Evolutionary conservation across 768 basidiomycete species (phyloP).

Genomic region (Leccinum uliginosum): DNA sequence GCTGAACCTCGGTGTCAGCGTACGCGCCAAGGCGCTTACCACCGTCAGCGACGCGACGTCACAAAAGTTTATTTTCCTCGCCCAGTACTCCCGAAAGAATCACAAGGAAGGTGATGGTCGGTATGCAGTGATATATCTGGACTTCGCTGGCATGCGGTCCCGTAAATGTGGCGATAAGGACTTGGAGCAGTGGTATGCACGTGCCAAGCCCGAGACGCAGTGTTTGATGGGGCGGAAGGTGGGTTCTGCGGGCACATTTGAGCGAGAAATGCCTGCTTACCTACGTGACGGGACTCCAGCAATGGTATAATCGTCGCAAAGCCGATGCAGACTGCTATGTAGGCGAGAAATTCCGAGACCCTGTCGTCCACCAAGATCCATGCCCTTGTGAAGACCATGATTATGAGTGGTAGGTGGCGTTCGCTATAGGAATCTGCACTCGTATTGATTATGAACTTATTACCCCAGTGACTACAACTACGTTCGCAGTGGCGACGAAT

Average conservation of each 20-base stretch:
- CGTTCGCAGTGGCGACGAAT: slow-evolving; percentile 66
- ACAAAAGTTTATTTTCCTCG: slow-evolving; percentile 91
- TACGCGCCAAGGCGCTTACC: slow-evolving; percentile 74
- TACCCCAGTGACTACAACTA: slow-evolving; percentile 80
- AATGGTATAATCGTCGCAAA: slow-evolving; percentile 92
- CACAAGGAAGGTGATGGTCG: slow-evolving; percentile 48
- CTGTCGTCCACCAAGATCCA: slow-evolving; percentile 74
- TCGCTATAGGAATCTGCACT: neutral
- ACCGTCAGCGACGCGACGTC: slow-evolving; percentile 95
- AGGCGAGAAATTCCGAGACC: slow-evolving; percentile 85
- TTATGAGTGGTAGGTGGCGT: slow-evolving; percentile 78
- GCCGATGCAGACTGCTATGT: slow-evolving; percentile 82
- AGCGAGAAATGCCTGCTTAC: neutral
- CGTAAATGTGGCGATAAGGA: slow-evolving; percentile 69
- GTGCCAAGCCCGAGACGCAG: slow-evolving; percentile 53
- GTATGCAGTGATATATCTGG: slow-evolving; percentile 73
- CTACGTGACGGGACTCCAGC: slow-evolving; percentile 42
- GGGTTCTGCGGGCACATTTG: slow-evolving; percentile 11
- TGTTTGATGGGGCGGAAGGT: slow-evolving; percentile 97
- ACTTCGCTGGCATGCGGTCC: slow-evolving; percentile 68
- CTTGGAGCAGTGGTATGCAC: slow-evolving; percentile 86
- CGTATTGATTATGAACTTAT: neutral
- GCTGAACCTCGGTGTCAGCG: slow-evolving; percentile 61
- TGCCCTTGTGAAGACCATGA: slow-evolving; percentile 85
- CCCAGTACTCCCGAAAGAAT: slow-evolving; percentile 63